Evolutionary conservation across 345 rosid genomes (phyloP), one percentile per base, ranked within the genome.

Genomic region (Barbarea vulgaris): DNA sequence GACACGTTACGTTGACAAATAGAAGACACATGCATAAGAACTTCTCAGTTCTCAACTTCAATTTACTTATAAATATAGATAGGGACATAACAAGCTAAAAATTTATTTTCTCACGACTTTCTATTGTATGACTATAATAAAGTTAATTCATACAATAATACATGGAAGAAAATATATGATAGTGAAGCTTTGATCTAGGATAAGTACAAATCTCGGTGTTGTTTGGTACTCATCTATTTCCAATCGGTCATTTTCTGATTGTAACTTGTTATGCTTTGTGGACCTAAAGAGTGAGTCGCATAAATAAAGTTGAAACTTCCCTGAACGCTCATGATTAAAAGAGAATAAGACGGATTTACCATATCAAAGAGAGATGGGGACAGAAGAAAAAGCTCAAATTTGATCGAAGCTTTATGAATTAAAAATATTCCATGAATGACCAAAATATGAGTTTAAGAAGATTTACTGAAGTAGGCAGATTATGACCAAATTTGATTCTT

Each of bases 131-230:
- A 57, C 13, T 19, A 34, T 58, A 34, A 5, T 60, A 67, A 67
- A 19, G 6, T 59, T 39, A 19, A 4, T 59, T 39, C 52, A 31
- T 42, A 24, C 57, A 53, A 53, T 22, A 59, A 53, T 69, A 39
- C 37, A 68, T 0, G 15, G 56, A 41, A 61, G 56, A 61, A 68
- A 69, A 28, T n/a, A n/a, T n/a, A n/a, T 12, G 67, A 75, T 39
- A 11, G 67, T 36, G 61, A 47, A 56, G 44, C 37, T 31, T 56
- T 57, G 34, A 56, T 77, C 30, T 42, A 62, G 55, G 73, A 72
- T 72, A 66, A 72, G 57, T 77, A 72, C 64, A 77, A 58, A 39
- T 65, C 31, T 58, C 11, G 36, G 72, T 65, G 27, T 57, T 46
- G 27, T 41, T 30, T 56, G 47, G 14, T 30, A 52, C 5, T 50